Percentiles rank a stretch among this genome's conserved stretches.
phyloP scores from a whole-genome alignment of 306 rosid genomes.

The Argentina anserina region DNA sequence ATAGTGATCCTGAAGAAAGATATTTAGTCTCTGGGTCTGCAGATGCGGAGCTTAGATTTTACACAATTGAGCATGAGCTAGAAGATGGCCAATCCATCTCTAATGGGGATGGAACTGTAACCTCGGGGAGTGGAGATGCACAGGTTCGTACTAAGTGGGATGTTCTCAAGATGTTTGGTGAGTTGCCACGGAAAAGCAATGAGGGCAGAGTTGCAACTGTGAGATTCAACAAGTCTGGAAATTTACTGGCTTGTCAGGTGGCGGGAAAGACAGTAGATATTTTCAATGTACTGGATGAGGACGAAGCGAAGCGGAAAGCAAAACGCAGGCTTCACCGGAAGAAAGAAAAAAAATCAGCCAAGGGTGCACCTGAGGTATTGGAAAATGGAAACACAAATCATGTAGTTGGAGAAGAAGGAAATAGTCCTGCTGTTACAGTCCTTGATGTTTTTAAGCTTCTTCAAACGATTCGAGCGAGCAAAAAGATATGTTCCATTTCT shows the following conservation, averaged over 20 bases:
- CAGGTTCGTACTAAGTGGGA: slow-evolving; percentile 62
- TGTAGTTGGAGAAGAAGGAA: slow-evolving; percentile 42
- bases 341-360: slow-evolving; percentile 74
- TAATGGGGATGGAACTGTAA: slow-evolving; percentile 27
- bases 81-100: slow-evolving; percentile 35
- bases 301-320: slow-evolving; percentile 78
- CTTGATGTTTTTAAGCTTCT: slow-evolving; percentile 76
- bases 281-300: slow-evolving; percentile 73
- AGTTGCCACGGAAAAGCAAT: slow-evolving; percentile 68
- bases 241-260: slow-evolving; percentile 82
- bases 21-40: slow-evolving; percentile 88
- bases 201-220: slow-evolving; percentile 78
- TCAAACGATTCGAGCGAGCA: slow-evolving; percentile 78
- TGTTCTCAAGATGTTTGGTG: slow-evolving; percentile 77
- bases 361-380: slow-evolving; percentile 35
- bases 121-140: slow-evolving; percentile 34
- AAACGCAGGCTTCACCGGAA: slow-evolving; percentile 80
- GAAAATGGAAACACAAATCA: slow-evolving; percentile 44
- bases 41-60: slow-evolving; percentile 79
- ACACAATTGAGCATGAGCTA: slow-evolving; percentile 50
- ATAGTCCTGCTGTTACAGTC: slow-evolving; percentile 43
- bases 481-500: slow-evolving; percentile 86
- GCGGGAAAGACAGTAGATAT: slow-evolving; percentile 86
- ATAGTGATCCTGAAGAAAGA: slow-evolving; percentile 66
- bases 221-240: slow-evolving; percentile 76